phyloP scores from a whole-genome alignment of 202 grass and related monocot genomes.

The Bolboschoenoplectus hybrid region DNA sequence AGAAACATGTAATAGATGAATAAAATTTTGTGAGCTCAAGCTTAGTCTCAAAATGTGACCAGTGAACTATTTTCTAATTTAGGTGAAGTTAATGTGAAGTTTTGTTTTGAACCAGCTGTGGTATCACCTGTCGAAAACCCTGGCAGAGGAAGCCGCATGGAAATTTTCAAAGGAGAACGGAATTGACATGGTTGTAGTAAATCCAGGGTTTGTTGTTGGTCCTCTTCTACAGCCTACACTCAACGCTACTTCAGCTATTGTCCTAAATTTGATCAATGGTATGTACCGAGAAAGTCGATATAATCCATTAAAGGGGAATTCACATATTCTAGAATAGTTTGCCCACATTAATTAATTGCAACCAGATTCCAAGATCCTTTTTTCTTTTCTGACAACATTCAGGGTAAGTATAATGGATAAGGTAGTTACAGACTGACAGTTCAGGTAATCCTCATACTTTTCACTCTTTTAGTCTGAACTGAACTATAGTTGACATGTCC shows the following conservation, averaged over 20 bases:
- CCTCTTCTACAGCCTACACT: conserved; percentile 35
- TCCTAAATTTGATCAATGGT: conserved; percentile 22
- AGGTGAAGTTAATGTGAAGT: not conserved
- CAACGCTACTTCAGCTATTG: conserved; percentile 8
- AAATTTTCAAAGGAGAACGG: conserved; percentile 19
- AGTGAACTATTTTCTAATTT: not conserved
- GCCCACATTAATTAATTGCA: not conserved
- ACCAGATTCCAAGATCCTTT: not conserved
- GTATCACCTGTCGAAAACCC: conserved; percentile 29
- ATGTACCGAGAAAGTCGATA: not conserved
- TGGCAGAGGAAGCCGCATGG: conserved; percentile 35
- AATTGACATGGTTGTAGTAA: conserved; percentile 36
- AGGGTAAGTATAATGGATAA: not conserved
- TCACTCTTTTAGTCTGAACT: not conserved
- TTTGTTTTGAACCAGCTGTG: conserved; percentile 16
- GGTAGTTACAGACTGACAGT: not conserved
- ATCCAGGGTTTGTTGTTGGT: conserved; percentile 23
- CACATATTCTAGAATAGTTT: conserved; percentile 1
- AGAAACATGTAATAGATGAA: not conserved
- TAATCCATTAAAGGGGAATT: not conserved
- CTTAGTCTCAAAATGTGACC: not conserved
- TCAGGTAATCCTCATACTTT: not conserved
- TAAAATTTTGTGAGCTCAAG: not conserved
- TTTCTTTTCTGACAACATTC: not conserved
- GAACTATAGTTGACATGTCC: not conserved